These are phyloP conservation scores for Cetradonia linearis DNA, from an alignment of 495 filamentous ascomycete genomes.

Conservation along the genomic window DNA sequence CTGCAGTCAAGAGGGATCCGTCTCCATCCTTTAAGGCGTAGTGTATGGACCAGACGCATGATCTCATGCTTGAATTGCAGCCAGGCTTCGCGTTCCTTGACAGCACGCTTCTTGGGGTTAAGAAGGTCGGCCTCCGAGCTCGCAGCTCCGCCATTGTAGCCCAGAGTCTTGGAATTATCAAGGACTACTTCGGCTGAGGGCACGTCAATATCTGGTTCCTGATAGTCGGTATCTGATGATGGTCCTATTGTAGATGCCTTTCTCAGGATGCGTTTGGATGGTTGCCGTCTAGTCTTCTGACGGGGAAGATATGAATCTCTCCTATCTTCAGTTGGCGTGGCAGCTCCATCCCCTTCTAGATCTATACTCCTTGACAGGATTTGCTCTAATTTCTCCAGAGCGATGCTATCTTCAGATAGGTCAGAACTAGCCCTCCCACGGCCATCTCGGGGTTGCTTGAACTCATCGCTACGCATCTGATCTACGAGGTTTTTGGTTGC, in stretches of 20 bases:
- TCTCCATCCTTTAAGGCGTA: slow-evolving; percentile 83
- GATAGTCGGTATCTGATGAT: slow-evolving; percentile 74
- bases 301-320: slow-evolving; percentile 33
- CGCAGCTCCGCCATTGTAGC: slow-evolving; percentile 54
- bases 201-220: slow-evolving; percentile 59
- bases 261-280: slow-evolving; percentile 33
- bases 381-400: slow-evolving; percentile 57
- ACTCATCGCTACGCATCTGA: slow-evolving; percentile 25
- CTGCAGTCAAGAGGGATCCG: slow-evolving; percentile 63
- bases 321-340: slow-evolving; percentile 23
- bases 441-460: slow-evolving; percentile 19
- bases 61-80: slow-evolving; percentile 79
- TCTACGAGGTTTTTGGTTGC: slow-evolving; percentile 27
- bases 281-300: slow-evolving; percentile 34
- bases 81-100: slow-evolving; percentile 68
- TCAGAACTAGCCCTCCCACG: slow-evolving; percentile 31
- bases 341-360: slow-evolving; percentile 19
- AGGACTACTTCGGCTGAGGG: slow-evolving; percentile 69
- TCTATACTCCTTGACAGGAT: slow-evolving; percentile 51
- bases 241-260: slow-evolving; percentile 24
- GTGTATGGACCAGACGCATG: slow-evolving; percentile 75
- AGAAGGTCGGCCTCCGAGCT: slow-evolving; percentile 32
- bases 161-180: slow-evolving; percentile 80
- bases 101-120: slow-evolving; percentile 33
- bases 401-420: slow-evolving; percentile 48